Base-by-base conservation (phyloP, 176 grass and related monocot genomes). In the Alopecurus myosuroides region DNA sequence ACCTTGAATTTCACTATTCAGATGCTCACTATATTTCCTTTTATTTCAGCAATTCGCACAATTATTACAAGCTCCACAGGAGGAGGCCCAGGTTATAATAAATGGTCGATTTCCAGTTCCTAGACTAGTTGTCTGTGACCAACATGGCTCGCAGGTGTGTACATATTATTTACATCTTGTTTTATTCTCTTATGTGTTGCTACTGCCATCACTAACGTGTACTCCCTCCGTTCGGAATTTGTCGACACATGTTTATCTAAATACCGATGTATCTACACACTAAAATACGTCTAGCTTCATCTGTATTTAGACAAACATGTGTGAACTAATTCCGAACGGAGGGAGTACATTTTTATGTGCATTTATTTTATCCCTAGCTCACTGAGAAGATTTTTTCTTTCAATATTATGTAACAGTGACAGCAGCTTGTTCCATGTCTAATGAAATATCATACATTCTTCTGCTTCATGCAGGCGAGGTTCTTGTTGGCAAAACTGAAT, bases 71-170 rank as follows among this genome's bases (percentile, higher is more conserved):
- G 91, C 89, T 86, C 97, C 97, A 67, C 93, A 92, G 17, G 91
- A 99, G 48, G 97, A 99, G 49, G 93, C 93, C 3, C 82, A 96
- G 36, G 78, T 89, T 19, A 96, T 99, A 70, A 94, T 94, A 79
- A 92, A 51, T 45, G 93, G 91, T 9, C 93, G 97, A 53, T 99
- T 99, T 81, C 97, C 97, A 62, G 91, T 92, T 74, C 93, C 97
- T 77, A 94, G 97, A 91, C 89, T 99, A 77, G 97, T 99, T 72
- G 78, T 99, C 77, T 99, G 97, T 53, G 97, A 99, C 55, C 97
- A 99, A 78, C 97, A 99, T 86, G 97, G 97, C 49, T 99, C 93
- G 14, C 93, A 99, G 93, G 97, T 99, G 70, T 48, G 69, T 65
- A 53, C 52, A 53, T 83, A 3, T 74, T 4, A 77, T 84, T 14